Conservation (phyloP, 805 yeast genomes). For the Schwanniomyces vanrijiae region DNA sequence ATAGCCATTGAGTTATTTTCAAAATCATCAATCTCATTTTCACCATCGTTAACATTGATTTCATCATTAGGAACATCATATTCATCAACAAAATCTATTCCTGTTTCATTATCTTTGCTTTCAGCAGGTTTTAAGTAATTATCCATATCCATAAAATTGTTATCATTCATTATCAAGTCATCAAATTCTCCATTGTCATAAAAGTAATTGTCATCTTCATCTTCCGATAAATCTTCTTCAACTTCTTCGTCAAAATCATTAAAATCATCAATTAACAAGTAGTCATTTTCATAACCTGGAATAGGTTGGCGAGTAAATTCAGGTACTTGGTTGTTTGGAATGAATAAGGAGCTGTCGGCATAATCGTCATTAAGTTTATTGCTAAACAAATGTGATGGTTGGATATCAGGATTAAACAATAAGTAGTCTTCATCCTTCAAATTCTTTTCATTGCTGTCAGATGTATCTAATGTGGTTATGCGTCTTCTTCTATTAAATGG, state of each 20-base stretch:
- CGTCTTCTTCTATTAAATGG: slow-evolving; percentile 25
- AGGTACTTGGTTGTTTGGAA: slow-evolving; percentile 17
- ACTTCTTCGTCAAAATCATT: slow-evolving; percentile 44
- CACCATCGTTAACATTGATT: slow-evolving; percentile 1
- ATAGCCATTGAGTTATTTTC: slow-evolving; percentile 13
- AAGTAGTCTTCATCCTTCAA: slow-evolving; percentile 35
- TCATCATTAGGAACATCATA: slow-evolving; percentile 7
- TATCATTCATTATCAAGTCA: slow-evolving; percentile 19
- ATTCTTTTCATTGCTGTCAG: slow-evolving; percentile 9
- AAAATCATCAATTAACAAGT: slow-evolving; percentile 25
- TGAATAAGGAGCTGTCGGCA: slow-evolving; percentile 29
- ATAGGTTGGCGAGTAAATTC: slow-evolving; percentile 13
- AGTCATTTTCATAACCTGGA: slow-evolving; percentile 37
- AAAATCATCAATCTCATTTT: slow-evolving; percentile 3
- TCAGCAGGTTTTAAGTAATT: slow-evolving; percentile 2
- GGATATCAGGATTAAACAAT: slow-evolving; percentile 41
- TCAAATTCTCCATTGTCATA: slow-evolving; percentile 38
- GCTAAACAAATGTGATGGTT: slow-evolving; percentile 38
- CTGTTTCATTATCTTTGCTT: slow-evolving; percentile 9
- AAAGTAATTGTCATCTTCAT: slow-evolving; percentile 38
- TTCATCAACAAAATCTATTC: slow-evolving; percentile 14
- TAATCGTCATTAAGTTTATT: slow-evolving; percentile 20
- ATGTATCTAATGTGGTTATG: slow-evolving; percentile 32
- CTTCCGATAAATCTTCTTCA: slow-evolving; percentile 42
- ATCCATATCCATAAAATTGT: slow-evolving; percentile 6